Evolutionary conservation across 441 rosid genomes (phyloP).

Genomic region (Pelargonium fulgidum): DNA sequence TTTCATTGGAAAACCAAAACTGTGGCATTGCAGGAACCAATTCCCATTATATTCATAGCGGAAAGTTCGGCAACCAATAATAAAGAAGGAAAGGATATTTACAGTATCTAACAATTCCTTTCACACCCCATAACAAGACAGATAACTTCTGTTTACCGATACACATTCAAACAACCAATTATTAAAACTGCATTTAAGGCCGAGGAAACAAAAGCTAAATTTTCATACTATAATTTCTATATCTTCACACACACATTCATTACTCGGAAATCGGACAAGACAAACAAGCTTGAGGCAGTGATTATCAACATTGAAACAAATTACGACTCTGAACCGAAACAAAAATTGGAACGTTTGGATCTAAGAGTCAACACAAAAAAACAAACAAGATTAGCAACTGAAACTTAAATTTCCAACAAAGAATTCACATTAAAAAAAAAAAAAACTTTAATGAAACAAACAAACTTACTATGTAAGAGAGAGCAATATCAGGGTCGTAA

Average conservation of each 20-base stretch:
- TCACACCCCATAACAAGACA: no score
- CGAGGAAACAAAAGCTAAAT: no score
- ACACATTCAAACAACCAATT: slow-evolving; percentile 4
- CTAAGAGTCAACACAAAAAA: slow-evolving; percentile 32
- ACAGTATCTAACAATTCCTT: background rate
- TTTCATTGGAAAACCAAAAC: background rate
- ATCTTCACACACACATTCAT: slow-evolving; percentile 3
- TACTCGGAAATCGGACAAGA: background rate
- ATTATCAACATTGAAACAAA: slow-evolving; percentile 4
- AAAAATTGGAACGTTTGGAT: slow-evolving; percentile 14
- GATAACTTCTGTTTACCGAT: no score
- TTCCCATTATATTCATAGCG: background rate
- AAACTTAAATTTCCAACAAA: slow-evolving; percentile 32
- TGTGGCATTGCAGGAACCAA: background rate
- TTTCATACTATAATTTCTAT: background rate
- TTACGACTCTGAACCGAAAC: background rate
- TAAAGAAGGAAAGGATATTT: background rate
- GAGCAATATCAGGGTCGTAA: slow-evolving; percentile 59
- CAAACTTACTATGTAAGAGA: slow-evolving; percentile 70
- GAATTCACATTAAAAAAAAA: background rate
- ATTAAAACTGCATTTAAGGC: background rate
- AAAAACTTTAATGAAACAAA: background rate
- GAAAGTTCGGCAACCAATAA: background rate
- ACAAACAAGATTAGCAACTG: slow-evolving; percentile 89
- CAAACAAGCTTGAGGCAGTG: background rate